These are phyloP conservation scores for Colletotrichum endophyticum DNA, from an alignment of 2,329 filamentous ascomycete genomes.

Conservation along the genomic window DNA sequence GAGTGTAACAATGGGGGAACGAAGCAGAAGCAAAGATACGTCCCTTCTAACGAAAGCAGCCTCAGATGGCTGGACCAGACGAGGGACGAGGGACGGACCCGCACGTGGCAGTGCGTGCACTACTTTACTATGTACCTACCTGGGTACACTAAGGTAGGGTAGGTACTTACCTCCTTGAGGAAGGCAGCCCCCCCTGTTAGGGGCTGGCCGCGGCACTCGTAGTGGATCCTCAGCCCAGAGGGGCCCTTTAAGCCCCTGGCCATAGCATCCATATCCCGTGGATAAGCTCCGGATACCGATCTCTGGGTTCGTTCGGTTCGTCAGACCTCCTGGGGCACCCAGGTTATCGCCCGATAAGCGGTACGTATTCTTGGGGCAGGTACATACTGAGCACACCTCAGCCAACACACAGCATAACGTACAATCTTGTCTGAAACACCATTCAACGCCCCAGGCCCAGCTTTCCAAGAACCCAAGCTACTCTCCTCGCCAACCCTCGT, in stretches of 20 bases:
- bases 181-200: neutral
- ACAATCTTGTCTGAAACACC: slow-evolving; percentile 22
- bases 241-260: slow-evolving; percentile 1
- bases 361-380: neutral
- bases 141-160: neutral
- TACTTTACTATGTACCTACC: neutral
- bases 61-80: slow-evolving; percentile 2
- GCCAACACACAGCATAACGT: slow-evolving; percentile 13
- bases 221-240: neutral
- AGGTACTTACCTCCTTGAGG: neutral
- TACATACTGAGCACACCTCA: neutral
- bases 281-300: neutral
- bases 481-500: neutral
- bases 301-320: neutral
- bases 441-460: slow-evolving; percentile 2
- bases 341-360: slow-evolving; percentile 6
- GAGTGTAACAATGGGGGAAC: neutral
- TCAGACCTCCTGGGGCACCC: neutral
- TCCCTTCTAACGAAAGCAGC: slow-evolving; percentile 1
- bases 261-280: neutral
- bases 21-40: neutral
- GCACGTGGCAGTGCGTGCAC: slow-evolving; percentile 13
- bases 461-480: neutral
- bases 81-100: slow-evolving; percentile 4
- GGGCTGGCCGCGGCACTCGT: neutral